Evolutionary conservation across 1,139 yeast species (phyloP).

Genomic region (Protomyces macrosporus): DNA sequence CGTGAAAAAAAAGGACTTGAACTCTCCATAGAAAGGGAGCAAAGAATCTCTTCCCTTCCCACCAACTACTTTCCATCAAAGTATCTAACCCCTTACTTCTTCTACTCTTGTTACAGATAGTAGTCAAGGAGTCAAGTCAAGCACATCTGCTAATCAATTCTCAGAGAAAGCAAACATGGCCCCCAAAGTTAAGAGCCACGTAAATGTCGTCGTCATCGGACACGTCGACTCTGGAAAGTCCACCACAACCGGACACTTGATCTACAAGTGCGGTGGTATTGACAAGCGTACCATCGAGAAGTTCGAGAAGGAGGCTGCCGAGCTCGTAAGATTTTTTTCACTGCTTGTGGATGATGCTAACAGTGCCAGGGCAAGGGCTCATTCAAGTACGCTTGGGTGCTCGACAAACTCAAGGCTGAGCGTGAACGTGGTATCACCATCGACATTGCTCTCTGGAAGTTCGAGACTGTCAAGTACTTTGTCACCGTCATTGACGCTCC

Average conservation of each 20-base stretch:
- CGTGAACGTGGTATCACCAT: slow-evolving; percentile 97
- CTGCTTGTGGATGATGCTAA: background rate
- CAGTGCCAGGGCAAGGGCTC: slow-evolving; percentile 73
- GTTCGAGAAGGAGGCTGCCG: slow-evolving; percentile 98
- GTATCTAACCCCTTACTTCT: too few species aligned
- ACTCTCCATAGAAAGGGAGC: too few species aligned
- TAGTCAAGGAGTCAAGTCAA: too few species aligned
- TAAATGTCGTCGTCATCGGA: slow-evolving; percentile 99
- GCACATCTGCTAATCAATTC: too few species aligned
- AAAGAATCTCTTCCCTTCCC: too few species aligned
- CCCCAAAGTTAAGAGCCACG: slow-evolving; percentile 61
- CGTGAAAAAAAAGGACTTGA: too few species aligned
- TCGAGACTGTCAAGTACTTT: slow-evolving; percentile 91
- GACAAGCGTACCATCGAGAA: slow-evolving; percentile 98
- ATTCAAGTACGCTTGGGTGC: slow-evolving; percentile 97
- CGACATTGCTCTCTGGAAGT: slow-evolving; percentile 91
- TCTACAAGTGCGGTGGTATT: slow-evolving; percentile 80
- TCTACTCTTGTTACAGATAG: too few species aligned
- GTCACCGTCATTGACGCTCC: slow-evolving; percentile 93
- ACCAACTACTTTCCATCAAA: too few species aligned
- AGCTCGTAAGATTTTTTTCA: slow-evolving; percentile 45
- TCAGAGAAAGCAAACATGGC: background rate
- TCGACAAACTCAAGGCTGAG: slow-evolving; percentile 93
- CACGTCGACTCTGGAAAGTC: slow-evolving; percentile 99
- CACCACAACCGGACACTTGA: slow-evolving; percentile 98